These are phyloP conservation scores for Debaryomyces castellii DNA, from an alignment of 805 yeast species.

Conservation along the genomic window DNA sequence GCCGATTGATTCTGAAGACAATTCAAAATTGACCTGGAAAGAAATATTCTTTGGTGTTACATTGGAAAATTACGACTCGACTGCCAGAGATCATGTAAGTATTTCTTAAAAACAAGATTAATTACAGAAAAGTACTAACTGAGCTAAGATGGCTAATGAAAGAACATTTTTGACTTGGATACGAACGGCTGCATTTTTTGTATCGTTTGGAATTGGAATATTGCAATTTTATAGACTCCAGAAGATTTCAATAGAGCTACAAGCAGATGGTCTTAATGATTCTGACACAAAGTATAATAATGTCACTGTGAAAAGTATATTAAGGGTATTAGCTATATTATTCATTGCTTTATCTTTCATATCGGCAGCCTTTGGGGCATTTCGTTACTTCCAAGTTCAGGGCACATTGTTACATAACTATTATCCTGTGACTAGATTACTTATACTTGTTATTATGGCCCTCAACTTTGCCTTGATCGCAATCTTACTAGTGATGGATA, in stretches of 20 bases:
- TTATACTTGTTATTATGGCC: slow-evolving; percentile 16
- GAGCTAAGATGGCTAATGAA: slow-evolving; percentile 29
- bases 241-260: slow-evolving; percentile 6
- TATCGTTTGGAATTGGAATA: slow-evolving; percentile 22
- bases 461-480: slow-evolving; percentile 17
- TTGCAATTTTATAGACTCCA: slow-evolving; percentile 23
- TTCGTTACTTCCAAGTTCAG: slow-evolving; percentile 27
- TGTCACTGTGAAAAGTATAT: slow-evolving; percentile 9
- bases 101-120: too few relatives aligned
- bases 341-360: slow-evolving; percentile 16
- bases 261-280: not conserved
- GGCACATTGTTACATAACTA: slow-evolving; percentile 14
- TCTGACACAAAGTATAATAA: not conserved
- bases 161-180: slow-evolving; percentile 32
- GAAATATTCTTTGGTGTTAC: slow-evolving; percentile 5
- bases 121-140: not conserved
- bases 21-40: not conserved
- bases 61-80: slow-evolving; percentile 30
- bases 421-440: slow-evolving; percentile 24
- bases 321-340: slow-evolving; percentile 17
- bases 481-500: slow-evolving; percentile 18
- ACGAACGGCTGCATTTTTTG: slow-evolving; percentile 21
- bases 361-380: slow-evolving; percentile 18
- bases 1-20: not conserved
- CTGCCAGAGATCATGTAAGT: slow-evolving; percentile 41